A percentile compares a stretch with the other conserved stretches of the same genome.
Evolutionary conservation across 164 flowering plant genomes (phyloP).

Genomic region (Vitis rotundifolia): DNA sequence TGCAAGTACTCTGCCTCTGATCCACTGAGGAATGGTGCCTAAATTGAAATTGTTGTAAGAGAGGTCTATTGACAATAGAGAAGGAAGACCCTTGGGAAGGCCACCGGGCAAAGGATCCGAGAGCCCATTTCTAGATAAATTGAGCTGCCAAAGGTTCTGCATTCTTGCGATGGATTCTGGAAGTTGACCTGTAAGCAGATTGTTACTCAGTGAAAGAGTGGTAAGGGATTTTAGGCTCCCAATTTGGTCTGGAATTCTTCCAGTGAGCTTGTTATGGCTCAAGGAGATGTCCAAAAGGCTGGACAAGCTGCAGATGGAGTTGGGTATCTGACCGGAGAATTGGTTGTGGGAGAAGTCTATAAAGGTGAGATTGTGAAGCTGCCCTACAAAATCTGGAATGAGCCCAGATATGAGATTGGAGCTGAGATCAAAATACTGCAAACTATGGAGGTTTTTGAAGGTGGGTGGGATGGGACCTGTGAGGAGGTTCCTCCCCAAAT

Average conservation of each 20-base stretch:
- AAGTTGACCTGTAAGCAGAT: conserved; percentile 64
- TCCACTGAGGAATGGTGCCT: conserved; percentile 76
- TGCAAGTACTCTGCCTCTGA: conserved; percentile 55
- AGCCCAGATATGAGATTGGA: conserved; percentile 66
- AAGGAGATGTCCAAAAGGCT: conserved; percentile 57
- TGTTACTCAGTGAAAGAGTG: conserved; percentile 54
- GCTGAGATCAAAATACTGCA: conserved; percentile 80
- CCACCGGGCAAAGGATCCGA: conserved; percentile 58
- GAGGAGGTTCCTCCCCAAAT: conserved; percentile 58
- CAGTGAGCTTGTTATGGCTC: conserved; percentile 62
- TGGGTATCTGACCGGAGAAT: conserved; percentile 67
- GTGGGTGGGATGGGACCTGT: conserved; percentile 68
- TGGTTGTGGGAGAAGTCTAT: conserved; percentile 73
- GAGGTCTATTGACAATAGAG: conserved; percentile 73
- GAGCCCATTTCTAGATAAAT: conserved; percentile 70
- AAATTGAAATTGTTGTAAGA: conserved; percentile 74
- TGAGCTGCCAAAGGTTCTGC: conserved; percentile 71
- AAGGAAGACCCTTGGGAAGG: conserved; percentile 55
- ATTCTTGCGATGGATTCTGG: conserved; percentile 65
- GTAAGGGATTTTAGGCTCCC: conserved; percentile 61
- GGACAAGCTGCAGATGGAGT: conserved; percentile 45
- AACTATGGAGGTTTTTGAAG: conserved; percentile 36
- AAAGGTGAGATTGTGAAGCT: conserved; percentile 53
- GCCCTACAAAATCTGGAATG: conserved; percentile 66
- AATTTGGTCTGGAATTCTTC: conserved; percentile 67